phyloP scores from a whole-genome alignment of 768 basidiomycete species.

The Leccinum sublutescens region DNA sequence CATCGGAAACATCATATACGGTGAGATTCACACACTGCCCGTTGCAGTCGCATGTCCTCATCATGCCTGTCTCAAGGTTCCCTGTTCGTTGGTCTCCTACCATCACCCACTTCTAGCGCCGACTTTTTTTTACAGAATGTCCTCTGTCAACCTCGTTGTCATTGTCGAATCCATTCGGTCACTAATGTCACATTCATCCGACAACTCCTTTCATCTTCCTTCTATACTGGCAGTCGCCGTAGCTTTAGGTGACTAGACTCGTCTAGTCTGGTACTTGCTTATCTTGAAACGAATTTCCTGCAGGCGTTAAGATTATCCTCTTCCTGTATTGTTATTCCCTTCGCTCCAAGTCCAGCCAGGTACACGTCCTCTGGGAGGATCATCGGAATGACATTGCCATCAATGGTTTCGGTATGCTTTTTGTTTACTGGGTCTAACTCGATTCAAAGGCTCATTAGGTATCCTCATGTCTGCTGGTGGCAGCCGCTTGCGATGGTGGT shows the following conservation, averaged over 20 bases:
- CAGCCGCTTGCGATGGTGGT: conserved; percentile 77
- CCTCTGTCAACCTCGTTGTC: conserved; percentile 86
- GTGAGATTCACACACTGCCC: conserved; percentile 33
- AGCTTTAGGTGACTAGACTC: conserved; percentile 56
- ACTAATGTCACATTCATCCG: conserved; percentile 58
- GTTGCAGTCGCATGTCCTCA: conserved; percentile 3
- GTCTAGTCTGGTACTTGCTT: background rate
- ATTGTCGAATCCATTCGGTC: conserved; percentile 82
- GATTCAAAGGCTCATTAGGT: conserved; percentile 40
- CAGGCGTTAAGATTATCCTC: conserved; percentile 80
- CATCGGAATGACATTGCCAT: conserved; percentile 92
- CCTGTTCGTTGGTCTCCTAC: conserved; percentile 33
- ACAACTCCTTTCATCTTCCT: conserved; percentile 68
- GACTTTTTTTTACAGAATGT: conserved; percentile 58
- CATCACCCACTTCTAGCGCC: background rate
- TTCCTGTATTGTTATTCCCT: conserved; percentile 87
- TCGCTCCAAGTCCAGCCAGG: conserved; percentile 83
- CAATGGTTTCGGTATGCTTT: conserved; percentile 63
- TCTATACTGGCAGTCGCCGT: conserved; percentile 80
- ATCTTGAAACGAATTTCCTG: background rate
- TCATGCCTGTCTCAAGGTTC: conserved; percentile 38
- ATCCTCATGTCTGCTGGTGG: conserved; percentile 83
- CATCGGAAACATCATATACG: conserved; percentile 86
- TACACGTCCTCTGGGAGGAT: conserved; percentile 94
- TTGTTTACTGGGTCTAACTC: background rate